Percentiles rank a stretch among this genome's conserved stretches.
These are phyloP conservation scores for Candida broadrunensis DNA, from an alignment of 805 yeast species.

Conservation along the genomic window DNA sequence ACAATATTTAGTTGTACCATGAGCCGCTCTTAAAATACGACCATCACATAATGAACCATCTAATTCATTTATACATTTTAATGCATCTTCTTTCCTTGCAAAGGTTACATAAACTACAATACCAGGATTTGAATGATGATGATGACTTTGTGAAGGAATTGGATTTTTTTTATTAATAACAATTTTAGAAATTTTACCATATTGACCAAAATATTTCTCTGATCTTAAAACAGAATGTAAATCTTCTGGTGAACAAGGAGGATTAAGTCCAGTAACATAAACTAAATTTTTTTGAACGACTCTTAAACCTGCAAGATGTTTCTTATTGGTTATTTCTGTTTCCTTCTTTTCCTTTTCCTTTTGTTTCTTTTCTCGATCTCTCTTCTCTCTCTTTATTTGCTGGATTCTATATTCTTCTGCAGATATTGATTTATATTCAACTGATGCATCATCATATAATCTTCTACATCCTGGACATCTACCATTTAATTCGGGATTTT, in stretches of 20 bases:
- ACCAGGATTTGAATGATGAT: conserved; percentile 60
- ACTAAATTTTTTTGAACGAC: conserved; percentile 98
- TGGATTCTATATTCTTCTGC: conserved; percentile 86
- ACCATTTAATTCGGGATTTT: conserved; percentile 92
- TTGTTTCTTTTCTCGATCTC: conserved; percentile 79
- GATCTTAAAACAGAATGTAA: conserved; percentile 78
- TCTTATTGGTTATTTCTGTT: conserved; percentile 77
- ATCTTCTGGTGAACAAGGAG: conserved; percentile 78
- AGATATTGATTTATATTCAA: conserved; percentile 78
- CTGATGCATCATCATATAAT: conserved; percentile 87
- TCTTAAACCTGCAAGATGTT: conserved; percentile 92
- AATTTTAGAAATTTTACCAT: conserved; percentile 90
- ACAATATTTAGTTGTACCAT: conserved; percentile 98
- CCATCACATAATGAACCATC: conserved; percentile 95
- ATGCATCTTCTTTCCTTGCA: conserved; percentile 91
- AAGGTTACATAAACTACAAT: conserved; percentile 96
- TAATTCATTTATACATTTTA: conserved; percentile 85
- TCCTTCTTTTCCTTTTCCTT: conserved; percentile 90
- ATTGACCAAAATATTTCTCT: conserved; percentile 96
- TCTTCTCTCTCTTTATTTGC: conserved; percentile 74
- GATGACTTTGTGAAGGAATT: conserved; percentile 28
- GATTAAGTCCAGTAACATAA: conserved; percentile 92
- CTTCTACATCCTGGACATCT: conserved; percentile 98
- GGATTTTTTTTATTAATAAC: conserved; percentile 83
- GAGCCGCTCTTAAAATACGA: conserved; percentile 85